Evolutionary conservation across 495 filamentous ascomycete species (phyloP), one percentile per base, ranked within the genome.

Genomic region (Hyaloscypha bicolor): DNA sequence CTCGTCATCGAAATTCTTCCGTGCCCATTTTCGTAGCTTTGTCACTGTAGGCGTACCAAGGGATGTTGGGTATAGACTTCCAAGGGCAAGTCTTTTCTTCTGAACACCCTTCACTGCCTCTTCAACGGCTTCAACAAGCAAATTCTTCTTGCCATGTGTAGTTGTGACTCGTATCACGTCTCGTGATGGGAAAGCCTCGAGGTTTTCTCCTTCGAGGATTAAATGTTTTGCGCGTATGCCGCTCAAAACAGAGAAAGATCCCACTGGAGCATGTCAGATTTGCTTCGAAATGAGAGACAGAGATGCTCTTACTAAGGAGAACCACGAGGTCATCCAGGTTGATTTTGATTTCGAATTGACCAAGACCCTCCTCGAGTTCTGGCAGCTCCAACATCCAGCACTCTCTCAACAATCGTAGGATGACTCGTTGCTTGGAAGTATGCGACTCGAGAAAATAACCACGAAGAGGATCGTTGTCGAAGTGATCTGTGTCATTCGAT

Each of bases 401-500:
- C 22, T 70, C 55, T 22, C 71, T 53, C 4, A 75, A 31, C n/a
- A 75, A 14, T 16, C 63, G 32, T n/a, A 75, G 35, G 2, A 62
- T 62, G 9, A 72, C 16, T 5, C 61, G 48, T 55, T 75, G 73
- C 32, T 73, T 75, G 2, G 42, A 39, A 5, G 68, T 73, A 61
- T 75, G 66, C 1, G 69, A 71, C n/a, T 65, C 56, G 30, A 72
- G 9, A 30, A 48, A 62, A 57, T 75, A 75, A 1, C 73, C 73
- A 51, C 71, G 39, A 1, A 73, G 33, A 29, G 65, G 62, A 42
- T 64, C 52, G 16, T 63, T 60, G 29, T 71, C 71, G 31, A 74
- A 71, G 5, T 33, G 63, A 31, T 51, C 71, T 61, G 25, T 56
- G 22, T 60, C 33, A 63, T 80, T 68, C 5, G 79, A 79, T 72